These are phyloP conservation scores for Quercus cerris DNA, from an alignment of 306 rosid species.

Conservation along the genomic window DNA sequence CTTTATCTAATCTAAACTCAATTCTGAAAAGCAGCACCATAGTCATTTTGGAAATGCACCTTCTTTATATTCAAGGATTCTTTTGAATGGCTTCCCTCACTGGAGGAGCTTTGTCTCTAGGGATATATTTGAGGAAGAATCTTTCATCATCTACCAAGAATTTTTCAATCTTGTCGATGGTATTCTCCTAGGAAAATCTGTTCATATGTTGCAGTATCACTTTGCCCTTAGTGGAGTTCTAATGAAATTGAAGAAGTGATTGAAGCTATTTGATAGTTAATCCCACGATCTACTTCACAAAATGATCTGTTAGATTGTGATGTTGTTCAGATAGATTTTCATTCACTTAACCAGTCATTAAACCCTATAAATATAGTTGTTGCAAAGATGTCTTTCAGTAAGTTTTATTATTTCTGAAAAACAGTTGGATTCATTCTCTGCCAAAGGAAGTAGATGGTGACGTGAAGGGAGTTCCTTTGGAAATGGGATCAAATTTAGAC, in stretches of 20 bases:
- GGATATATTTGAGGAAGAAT: constrained; percentile 65
- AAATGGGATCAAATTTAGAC: constrained; percentile 30
- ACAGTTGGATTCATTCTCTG: constrained; percentile 8
- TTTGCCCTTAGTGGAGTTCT: constrained; percentile 52
- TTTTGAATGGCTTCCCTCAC: constrained; percentile 55
- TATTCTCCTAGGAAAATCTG: constrained; percentile 70
- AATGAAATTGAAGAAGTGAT: constrained; percentile 44
- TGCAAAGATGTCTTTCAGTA: constrained; percentile 63
- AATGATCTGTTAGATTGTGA: constrained; percentile 64
- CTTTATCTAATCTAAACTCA: constrained; percentile 55
- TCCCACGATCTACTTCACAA: constrained; percentile 29
- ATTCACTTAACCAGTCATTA: constrained; percentile 44
- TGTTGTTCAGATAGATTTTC: constrained; percentile 30
- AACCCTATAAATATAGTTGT: constrained; percentile 51
- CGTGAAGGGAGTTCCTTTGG: constrained; percentile 30
- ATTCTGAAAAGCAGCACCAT: constrained; percentile 31
- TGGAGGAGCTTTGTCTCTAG: constrained; percentile 61
- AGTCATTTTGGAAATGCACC: constrained; percentile 37
- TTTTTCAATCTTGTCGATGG: constrained; percentile 46
- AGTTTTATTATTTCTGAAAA: constrained; percentile 53
- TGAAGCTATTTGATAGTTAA: constrained; percentile 52
- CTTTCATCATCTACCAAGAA: constrained; percentile 54
- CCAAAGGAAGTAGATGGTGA: constrained; percentile 31
- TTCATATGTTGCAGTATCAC: constrained; percentile 48
- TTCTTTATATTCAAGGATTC: constrained; percentile 56